Evolutionary conservation across 441 rosid species (phyloP), one percentile per base, ranked within the genome.

Genomic region (Erodium trifolium): DNA sequence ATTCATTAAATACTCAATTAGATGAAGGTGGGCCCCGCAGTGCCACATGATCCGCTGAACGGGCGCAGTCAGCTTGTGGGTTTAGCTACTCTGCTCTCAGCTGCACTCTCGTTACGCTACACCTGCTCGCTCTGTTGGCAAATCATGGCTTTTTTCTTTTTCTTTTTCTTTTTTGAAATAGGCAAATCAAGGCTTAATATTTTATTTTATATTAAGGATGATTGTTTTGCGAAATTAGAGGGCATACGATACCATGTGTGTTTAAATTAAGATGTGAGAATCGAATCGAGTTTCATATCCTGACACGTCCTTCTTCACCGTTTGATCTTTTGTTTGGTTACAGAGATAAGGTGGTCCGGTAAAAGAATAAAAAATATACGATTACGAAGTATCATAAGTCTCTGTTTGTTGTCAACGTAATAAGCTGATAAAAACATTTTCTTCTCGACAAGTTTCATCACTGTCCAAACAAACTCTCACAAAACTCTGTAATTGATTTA

Each of bases 1-100:
- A 37, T 37, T 37, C 8, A 37, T 37, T 5, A 37, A 37, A 10
- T 43, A 43, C 13, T 43, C 13, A 3, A 43, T 43, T 5, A 8
- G 23, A 16, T 16, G 27, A 55, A 1, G 62, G 62, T 55, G 62
- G 62, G 27, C 23, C 62, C 62, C 62, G 27, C 62, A 4, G 62
- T 51, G 59, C 59, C 59, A 51, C 59, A 14, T 13, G 59, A 51
- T 51, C 18, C 59, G 59, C 59, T 51, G 59, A 51, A 31, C 19
- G 59, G 59, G 59, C 59, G 34, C 34, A 51, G 59, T 51, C 59
- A 4, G 59, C 59, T n/a, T 51, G 34, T 51, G 59, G 59, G 59
- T 51, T 51, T 4, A 14, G 19, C 14, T 51, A 55, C 27, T 17
- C 62, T 16, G 62, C 27, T 55, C 59, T 31, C 34, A 55, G 19